These are phyloP conservation scores for Pseudocercospora eumusae DNA, from an alignment of 2,329 filamentous ascomycete species.

Conservation along the genomic window DNA sequence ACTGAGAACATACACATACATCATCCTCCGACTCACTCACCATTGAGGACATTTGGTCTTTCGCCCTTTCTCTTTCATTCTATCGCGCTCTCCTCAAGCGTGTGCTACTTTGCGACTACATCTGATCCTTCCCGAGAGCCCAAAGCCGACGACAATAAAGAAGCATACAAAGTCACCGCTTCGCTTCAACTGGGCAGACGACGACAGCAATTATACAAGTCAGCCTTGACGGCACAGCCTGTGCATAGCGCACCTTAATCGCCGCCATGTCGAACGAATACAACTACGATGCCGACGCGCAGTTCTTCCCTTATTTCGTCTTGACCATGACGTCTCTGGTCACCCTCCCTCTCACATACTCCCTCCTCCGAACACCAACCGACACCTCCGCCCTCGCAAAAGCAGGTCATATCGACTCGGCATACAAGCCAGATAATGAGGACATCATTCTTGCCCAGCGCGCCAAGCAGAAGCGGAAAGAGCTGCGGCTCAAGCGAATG, in stretches of 20 bases:
- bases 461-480: constrained; percentile 83
- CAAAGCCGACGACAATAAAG: not conserved
- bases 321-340: constrained; percentile 84
- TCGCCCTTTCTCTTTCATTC: not conserved
- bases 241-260: constrained; percentile 12
- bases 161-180: not conserved
- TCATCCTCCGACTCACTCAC: not conserved
- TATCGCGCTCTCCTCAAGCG: not conserved
- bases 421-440: constrained; percentile 78
- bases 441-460: constrained; percentile 81
- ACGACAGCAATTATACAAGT: not conserved
- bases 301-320: constrained; percentile 99
- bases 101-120: not conserved
- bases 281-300: constrained; percentile 95
- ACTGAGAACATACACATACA: not conserved
- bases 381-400: constrained; percentile 72
- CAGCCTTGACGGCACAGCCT: not conserved
- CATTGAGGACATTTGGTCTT: not conserved
- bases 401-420: constrained; percentile 77
- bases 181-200: not conserved
- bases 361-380: constrained; percentile 72
- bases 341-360: constrained; percentile 87
- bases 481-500: constrained; percentile 83
- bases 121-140: not conserved
- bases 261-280: constrained; percentile 86